Percentiles rank a stretch among this genome's conserved stretches.
Evolutionary conservation across 768 basidiomycete species (phyloP).

Genomic region (Rubroboletus satanas): DNA sequence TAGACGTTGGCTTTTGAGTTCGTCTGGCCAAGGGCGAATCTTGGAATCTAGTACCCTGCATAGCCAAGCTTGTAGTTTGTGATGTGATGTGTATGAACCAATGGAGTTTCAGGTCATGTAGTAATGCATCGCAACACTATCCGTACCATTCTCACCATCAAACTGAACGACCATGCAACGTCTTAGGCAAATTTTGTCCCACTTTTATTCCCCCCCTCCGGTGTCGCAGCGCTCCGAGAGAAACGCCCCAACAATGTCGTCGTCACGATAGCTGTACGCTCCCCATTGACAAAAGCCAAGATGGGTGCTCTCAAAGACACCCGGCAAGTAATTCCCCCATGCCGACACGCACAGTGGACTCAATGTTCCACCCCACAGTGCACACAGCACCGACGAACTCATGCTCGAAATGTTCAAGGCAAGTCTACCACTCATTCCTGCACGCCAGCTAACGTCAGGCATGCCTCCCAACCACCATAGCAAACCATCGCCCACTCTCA

Average conservation of each 20-base stretch:
- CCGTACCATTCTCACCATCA: too few species aligned
- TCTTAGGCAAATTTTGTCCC: constrained; percentile 61
- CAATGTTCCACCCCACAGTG: constrained; percentile 8
- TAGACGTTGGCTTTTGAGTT: too few species aligned
- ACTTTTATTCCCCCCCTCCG: constrained; percentile 45
- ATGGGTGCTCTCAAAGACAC: constrained; percentile 75
- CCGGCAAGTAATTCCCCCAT: constrained; percentile 37
- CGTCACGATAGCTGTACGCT: too few species aligned
- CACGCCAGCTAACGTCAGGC: background rate
- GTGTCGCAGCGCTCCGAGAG: constrained; percentile 47
- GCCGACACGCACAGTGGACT: background rate
- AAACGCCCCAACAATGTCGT: constrained; percentile 75
- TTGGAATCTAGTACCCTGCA: too few species aligned
- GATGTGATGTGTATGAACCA: too few species aligned
- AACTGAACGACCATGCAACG: constrained; percentile 51
- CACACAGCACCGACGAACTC: constrained; percentile 73
- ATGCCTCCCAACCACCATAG: constrained; percentile 29
- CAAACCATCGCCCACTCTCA: constrained; percentile 55
- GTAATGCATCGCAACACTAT: too few species aligned
- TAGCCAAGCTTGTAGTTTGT: too few species aligned
- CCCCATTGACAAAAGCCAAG: constrained; percentile 70
- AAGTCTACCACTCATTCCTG: background rate
- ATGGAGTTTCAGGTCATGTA: too few species aligned
- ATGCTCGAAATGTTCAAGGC: constrained; percentile 81
- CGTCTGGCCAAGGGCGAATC: too few species aligned